Base-by-base conservation (phyloP, 2,329 filamentous ascomycete genomes). In the Aspergillus neotritici region DNA sequence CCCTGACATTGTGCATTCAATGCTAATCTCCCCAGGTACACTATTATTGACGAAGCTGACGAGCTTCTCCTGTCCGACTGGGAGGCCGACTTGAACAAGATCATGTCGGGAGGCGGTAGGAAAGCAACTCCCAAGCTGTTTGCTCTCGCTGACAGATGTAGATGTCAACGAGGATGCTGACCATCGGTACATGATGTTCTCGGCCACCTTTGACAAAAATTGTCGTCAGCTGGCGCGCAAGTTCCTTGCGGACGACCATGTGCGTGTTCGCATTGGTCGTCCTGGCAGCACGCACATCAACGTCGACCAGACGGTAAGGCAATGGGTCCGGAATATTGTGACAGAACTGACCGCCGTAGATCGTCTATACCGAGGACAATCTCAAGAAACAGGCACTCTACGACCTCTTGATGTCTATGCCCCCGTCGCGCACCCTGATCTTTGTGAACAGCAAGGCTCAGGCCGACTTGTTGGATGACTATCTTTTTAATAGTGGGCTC, bases 31-130 rank as follows among this genome's bases (percentile, higher is more conserved):
- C 14, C 8, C 40, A 78, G 75, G 48, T 82, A 74, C 65, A 81
- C 79, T 52, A 79, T 97, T 51, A 83, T 98, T 49, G 93, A 97
- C 47, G 93, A 98, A 62, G 93, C 93, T 0, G 93, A 98, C 60
- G 91, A 98, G 70, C 83, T 98, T 75, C 77, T 98, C 0, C 75
- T 84, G 0, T 62, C 73, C 1, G 86, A 90, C 56, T 97, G 93
- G 87, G 77, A 84, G 31, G 75, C 81, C 0, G 82, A 90, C 4
- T 76, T 97, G 47, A 75, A 76, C 34, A 81, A 80, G 57, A 85
- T 97, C 46, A 82, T 97, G 65, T 74, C 75, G 38, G 89, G 88
- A 48, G 86, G 86, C 58, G 87, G 89, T 90, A 77, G 70, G 80
- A 70, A 37, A 12, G 41, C 12, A 34, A 14, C 31, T 6, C 7